Conservation (phyloP, 129 eudicot species). For the Tanacetum coccineum region DNA sequence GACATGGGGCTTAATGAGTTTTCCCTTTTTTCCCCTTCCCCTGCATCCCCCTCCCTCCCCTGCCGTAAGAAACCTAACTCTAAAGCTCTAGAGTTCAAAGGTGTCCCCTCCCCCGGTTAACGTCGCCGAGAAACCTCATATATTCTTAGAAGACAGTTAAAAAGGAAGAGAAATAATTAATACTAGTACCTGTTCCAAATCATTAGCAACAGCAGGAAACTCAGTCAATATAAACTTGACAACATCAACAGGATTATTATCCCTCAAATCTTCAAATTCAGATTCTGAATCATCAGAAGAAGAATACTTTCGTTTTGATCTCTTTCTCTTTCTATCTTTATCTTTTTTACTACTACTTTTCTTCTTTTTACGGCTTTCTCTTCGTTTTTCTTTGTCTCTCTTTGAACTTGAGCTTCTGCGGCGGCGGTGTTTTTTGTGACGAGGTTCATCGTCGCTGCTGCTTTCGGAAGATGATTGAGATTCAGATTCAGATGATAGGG, state of each 20-base stretch:
- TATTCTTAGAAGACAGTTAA: too few species aligned
- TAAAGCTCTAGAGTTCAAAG: too few species aligned
- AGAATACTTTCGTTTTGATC: slow-evolving; percentile 27
- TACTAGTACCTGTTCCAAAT: slow-evolving; percentile 72
- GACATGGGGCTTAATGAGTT: too few species aligned
- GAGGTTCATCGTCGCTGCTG: slow-evolving; percentile 28
- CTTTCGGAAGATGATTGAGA: slow-evolving; percentile 18
- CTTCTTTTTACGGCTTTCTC: slow-evolving; percentile 38
- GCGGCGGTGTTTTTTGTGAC: slow-evolving; percentile 47
- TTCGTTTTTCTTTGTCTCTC: slow-evolving; percentile 35
- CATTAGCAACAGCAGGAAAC: slow-evolving; percentile 84
- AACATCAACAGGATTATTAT: slow-evolving; percentile 57
- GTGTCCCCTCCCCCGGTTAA: too few species aligned
- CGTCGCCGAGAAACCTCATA: too few species aligned
- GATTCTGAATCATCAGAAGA: slow-evolving; percentile 59
- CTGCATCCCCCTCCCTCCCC: too few species aligned
- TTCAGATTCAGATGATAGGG: slow-evolving; percentile 24
- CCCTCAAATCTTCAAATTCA: slow-evolving; percentile 34
- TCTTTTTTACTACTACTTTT: slow-evolving; percentile 32
- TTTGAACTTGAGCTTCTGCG: slow-evolving; percentile 37
- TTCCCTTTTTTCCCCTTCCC: too few species aligned
- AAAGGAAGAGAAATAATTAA: too few species aligned
- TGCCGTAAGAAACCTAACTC: too few species aligned
- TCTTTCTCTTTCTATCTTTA: slow-evolving; percentile 32
- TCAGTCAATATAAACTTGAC: slow-evolving; percentile 50